Conservation (phyloP, 805 yeast genomes). For the Saccharomyces mikatae region DNA sequence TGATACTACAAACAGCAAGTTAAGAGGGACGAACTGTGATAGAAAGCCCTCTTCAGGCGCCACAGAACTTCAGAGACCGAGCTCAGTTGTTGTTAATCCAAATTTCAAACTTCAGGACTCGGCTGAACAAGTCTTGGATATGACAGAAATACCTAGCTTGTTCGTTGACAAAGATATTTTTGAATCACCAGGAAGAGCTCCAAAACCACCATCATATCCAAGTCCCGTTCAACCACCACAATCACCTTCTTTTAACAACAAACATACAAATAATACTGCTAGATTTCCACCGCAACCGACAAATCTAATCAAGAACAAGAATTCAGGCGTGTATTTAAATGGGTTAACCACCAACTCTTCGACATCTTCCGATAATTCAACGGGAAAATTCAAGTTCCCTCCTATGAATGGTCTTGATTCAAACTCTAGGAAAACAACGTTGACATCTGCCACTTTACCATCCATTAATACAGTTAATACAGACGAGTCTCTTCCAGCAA, state of each 20-base stretch:
- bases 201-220: slow-evolving; percentile 51
- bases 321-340: slow-evolving; percentile 2
- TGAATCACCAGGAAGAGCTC: slow-evolving; percentile 64
- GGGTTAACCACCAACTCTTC: background rate
- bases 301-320: slow-evolving; percentile 2
- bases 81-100: slow-evolving; percentile 3
- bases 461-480: background rate
- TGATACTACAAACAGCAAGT: background rate
- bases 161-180: slow-evolving; percentile 26
- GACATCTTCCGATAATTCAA: background rate
- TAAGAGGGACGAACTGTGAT: background rate
- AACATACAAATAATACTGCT: background rate
- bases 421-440: background rate
- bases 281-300: background rate
- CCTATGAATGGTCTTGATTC: background rate
- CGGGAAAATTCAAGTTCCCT: slow-evolving; percentile 3
- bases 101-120: background rate
- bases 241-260: slow-evolving; percentile 13
- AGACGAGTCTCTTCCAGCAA: background rate
- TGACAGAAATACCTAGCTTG: background rate
- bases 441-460: background rate
- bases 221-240: slow-evolving; percentile 32
- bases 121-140: background rate
- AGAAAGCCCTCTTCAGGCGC: background rate
- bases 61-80: background rate